phyloP scores from a whole-genome alignment of 768 basidiomycete genomes.

The Rhodotorula babjevae region DNA sequence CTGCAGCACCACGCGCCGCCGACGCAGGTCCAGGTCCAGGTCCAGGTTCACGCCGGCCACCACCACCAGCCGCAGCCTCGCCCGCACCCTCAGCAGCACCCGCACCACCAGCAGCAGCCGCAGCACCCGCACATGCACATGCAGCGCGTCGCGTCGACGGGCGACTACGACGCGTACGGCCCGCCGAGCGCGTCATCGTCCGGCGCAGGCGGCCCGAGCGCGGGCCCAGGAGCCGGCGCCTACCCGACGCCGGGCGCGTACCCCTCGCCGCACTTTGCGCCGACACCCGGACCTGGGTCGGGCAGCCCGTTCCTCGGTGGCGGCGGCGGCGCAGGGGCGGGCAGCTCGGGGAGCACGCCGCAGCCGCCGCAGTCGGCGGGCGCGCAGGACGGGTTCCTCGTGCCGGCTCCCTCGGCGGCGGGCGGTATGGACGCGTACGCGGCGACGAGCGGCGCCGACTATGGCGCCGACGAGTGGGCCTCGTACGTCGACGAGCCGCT shows the following conservation, averaged over 20 bases:
- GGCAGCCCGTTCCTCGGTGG: too few relatives aligned
- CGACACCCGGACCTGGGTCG: neutral
- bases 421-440: neutral
- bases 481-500: constrained; percentile 16
- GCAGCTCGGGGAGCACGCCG: too few relatives aligned
- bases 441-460: neutral
- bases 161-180: neutral
- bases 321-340: too few relatives aligned
- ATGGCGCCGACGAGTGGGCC: neutral
- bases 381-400: neutral
- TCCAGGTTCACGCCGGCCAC: neutral
- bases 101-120: neutral
- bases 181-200: too few relatives aligned
- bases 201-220: too few relatives aligned
- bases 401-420: neutral
- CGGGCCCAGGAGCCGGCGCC: neutral
- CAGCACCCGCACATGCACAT: neutral
- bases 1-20: neutral
- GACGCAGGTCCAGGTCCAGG: constrained; percentile 16
- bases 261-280: neutral
- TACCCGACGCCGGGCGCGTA: constrained; percentile 11
- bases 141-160: neutral
- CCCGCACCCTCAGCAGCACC: too few relatives aligned
- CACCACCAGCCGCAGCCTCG: neutral
- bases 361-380: neutral